phyloP scores from a whole-genome alignment of 805 yeast genomes.

The Sugiyamaella qingdaonensis region DNA sequence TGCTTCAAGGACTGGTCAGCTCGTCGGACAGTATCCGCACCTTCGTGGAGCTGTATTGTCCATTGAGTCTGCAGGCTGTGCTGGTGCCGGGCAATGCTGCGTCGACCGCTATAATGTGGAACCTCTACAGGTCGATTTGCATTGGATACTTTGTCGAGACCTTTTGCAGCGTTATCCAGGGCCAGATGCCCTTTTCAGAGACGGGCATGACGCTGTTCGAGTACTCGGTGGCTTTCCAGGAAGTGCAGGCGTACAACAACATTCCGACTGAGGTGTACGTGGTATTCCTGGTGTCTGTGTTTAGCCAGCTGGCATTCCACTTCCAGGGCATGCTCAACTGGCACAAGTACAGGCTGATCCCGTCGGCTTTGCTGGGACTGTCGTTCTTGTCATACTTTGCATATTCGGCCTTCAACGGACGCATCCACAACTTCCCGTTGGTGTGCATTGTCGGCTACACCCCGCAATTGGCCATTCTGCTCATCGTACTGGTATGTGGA shows the following conservation, averaged over 20 bases:
- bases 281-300: slow-evolving; percentile 51
- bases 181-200: slow-evolving; percentile 54
- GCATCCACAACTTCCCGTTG: slow-evolving; percentile 48
- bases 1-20: slow-evolving; percentile 33
- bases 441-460: slow-evolving; percentile 54
- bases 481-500: slow-evolving; percentile 49
- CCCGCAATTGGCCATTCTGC: slow-evolving; percentile 59
- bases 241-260: slow-evolving; percentile 47
- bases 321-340: slow-evolving; percentile 52
- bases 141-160: slow-evolving; percentile 63
- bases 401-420: slow-evolving; percentile 39
- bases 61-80: background rate
- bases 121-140: slow-evolving; percentile 54
- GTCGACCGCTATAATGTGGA: slow-evolving; percentile 46
- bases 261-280: slow-evolving; percentile 53
- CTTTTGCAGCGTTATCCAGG: slow-evolving; percentile 54
- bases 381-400: slow-evolving; percentile 47
- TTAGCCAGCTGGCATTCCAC: slow-evolving; percentile 60
- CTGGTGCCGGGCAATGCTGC: slow-evolving; percentile 3
- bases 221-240: slow-evolving; percentile 72
- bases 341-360: slow-evolving; percentile 55
- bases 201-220: slow-evolving; percentile 71
- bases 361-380: slow-evolving; percentile 58
- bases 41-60: background rate
- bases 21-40: slow-evolving; percentile 18